Percentiles rank a stretch among this genome's conserved stretches.
Evolutionary conservation across 345 rosid species (phyloP).

Genomic region (Eucalyptus curtisii): DNA sequence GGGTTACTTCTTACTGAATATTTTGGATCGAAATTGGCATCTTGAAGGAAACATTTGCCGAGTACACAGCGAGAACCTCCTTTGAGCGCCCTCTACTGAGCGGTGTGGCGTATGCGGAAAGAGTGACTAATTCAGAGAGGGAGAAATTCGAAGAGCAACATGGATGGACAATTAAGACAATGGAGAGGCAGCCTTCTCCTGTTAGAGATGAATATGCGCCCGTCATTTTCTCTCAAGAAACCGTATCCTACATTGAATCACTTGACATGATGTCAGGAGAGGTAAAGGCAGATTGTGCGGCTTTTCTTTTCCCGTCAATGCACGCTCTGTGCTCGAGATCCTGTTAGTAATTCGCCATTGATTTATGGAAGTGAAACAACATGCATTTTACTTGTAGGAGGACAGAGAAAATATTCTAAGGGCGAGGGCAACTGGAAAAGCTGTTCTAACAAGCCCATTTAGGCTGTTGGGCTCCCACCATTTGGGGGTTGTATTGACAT

Average conservation of each 20-base stretch:
- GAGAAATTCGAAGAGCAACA: slow-evolving; percentile 76
- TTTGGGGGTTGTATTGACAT: slow-evolving; percentile 97
- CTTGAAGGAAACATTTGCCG: slow-evolving; percentile 80
- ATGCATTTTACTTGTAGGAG: slow-evolving; percentile 34
- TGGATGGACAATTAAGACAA: slow-evolving; percentile 82
- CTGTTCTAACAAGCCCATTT: slow-evolving; percentile 91
- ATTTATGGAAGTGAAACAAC: neutral
- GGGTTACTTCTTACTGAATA: neutral
- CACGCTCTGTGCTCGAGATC: neutral
- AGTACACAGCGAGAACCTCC: slow-evolving; percentile 90
- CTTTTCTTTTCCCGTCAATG: neutral
- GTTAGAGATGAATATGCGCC: slow-evolving; percentile 94
- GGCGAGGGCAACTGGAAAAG: slow-evolving; percentile 88
- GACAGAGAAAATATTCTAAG: slow-evolving; percentile 86
- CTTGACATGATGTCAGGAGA: slow-evolving; percentile 99
- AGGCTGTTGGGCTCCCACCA: slow-evolving; percentile 85
- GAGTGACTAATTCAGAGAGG: slow-evolving; percentile 60
- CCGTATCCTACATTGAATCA: slow-evolving; percentile 81
- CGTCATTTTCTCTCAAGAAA: slow-evolving; percentile 86
- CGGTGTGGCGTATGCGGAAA: slow-evolving; percentile 90
- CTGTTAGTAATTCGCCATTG: neutral
- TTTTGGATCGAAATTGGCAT: neutral
- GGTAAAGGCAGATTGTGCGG: slow-evolving; percentile 25
- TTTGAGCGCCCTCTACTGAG: slow-evolving; percentile 92
- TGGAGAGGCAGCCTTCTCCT: slow-evolving; percentile 82